Base-by-base conservation (phyloP, 2,329 filamentous ascomycete species). In the Lanzia echinophila region DNA sequence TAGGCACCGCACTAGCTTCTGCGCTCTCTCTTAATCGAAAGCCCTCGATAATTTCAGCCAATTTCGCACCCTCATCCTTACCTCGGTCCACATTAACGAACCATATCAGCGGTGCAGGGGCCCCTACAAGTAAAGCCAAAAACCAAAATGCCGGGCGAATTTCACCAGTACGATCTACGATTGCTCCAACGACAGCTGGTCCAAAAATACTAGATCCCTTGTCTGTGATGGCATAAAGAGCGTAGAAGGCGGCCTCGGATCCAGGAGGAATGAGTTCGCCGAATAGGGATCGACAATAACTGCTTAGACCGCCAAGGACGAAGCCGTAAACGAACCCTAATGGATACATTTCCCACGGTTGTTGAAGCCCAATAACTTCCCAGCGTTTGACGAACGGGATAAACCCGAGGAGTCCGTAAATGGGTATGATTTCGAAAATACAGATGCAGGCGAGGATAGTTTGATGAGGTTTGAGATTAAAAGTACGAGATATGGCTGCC, bases 291-390 rank as follows among this genome's bases (percentile, higher is more conserved):
- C 92, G 84, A 67, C 92, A 97, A 70, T 97, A 96, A 19, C 87
- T 87, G 55, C 88, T 89, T 34, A 97, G 73, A 0, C 94, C 94
- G n/a, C 92, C 94, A 46, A 97, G 82, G 2, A 96, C 91, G 45
- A 99, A 82, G 0, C 94, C 94, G 68, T 96, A 96, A 15, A 97
- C 82, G 3, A 88, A 87, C 0, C 90, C 91, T 1, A 99, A 73
- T 0, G 89, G 88, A 64, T 94, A 97, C 87, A 99, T 96, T 65
- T 99, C 94, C 88, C 90, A 96, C 1, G 88, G 83, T 68, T 94
- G 84, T 69, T 96, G 91, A 12, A 99, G 76, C 1, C 94, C 94
- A 34, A 90, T 73, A 6, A 88, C 82, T 0, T 90, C 91, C 70
- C 87, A 82, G 10, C 77, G 73, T 63, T 83, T 79, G 46, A 97